Evolutionary conservation across 164 flowering plant genomes (phyloP).

Genomic region (Magnolia officinalis): DNA sequence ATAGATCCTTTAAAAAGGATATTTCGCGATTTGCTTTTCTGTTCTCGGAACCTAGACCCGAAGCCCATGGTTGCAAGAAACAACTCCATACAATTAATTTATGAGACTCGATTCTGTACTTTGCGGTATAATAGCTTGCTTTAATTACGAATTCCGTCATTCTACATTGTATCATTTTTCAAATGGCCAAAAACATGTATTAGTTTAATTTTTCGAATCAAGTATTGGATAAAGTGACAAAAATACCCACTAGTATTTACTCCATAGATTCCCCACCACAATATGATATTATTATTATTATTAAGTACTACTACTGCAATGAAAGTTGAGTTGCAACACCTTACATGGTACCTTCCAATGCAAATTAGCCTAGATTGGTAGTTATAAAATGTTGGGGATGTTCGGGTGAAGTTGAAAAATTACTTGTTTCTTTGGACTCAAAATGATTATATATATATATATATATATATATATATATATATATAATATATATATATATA

Average conservation of each 20-base stretch:
- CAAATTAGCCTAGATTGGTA: background rate
- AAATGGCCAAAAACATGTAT: background rate
- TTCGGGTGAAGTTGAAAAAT: background rate
- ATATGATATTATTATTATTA: no score
- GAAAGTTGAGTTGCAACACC: background rate
- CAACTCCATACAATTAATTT: background rate
- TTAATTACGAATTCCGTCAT: no score
- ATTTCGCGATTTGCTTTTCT: background rate
- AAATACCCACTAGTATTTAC: background rate
- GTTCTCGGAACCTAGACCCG: background rate
- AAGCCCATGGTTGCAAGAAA: no score
- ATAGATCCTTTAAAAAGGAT: background rate
- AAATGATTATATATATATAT: no score
- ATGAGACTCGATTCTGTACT: background rate
- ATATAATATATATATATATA: no score
- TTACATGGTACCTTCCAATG: background rate
- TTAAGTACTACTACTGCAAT: background rate
- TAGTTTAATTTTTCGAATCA: background rate
- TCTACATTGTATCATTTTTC: background rate
- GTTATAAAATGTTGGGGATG: background rate
- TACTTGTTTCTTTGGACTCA: background rate
- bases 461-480: no score
- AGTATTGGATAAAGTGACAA: background rate
- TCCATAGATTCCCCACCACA: background rate
- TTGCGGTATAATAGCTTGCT: background rate